These are phyloP conservation scores for Lachnellula hyalina DNA, from an alignment of 2,329 filamentous ascomycete genomes.

Conservation along the genomic window DNA sequence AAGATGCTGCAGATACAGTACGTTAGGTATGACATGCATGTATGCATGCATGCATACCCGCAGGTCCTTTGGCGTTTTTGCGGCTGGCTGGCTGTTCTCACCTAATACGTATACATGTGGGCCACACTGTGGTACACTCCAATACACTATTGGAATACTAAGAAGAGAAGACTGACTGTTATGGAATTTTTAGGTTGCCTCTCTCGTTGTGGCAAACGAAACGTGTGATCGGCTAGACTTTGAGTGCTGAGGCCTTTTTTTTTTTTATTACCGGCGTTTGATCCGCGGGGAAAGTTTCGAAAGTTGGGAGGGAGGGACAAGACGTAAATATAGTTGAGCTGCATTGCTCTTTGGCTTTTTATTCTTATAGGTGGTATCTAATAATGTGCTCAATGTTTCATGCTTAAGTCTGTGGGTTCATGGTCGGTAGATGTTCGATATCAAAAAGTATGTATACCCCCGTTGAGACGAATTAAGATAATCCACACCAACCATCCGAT, in stretches of 20 bases:
- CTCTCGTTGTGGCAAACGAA: background rate
- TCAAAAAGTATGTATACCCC: constrained; percentile 1
- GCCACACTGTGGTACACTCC: too few species aligned
- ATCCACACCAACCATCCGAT: background rate
- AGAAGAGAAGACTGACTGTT: too few species aligned
- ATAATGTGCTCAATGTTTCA: too few species aligned
- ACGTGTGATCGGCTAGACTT: background rate
- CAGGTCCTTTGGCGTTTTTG: too few species aligned
- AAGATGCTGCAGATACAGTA: too few species aligned
- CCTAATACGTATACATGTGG: background rate
- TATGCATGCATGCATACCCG: too few species aligned
- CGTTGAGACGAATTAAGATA: background rate
- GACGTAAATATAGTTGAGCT: too few species aligned
- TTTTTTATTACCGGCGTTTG: background rate
- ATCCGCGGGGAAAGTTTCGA: background rate
- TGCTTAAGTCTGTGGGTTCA: background rate
- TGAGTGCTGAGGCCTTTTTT: background rate
- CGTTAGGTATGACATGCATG: too few species aligned
- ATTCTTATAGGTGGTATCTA: too few species aligned
- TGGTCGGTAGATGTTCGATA: constrained; percentile 5
- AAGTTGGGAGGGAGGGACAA: too few species aligned
- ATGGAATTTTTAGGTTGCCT: background rate
- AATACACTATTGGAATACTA: too few species aligned
- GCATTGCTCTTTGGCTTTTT: too few species aligned
- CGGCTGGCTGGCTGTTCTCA: background rate